Evolutionary conservation across 495 filamentous ascomycete species (phyloP).

Genomic region (Tuber brumale): DNA sequence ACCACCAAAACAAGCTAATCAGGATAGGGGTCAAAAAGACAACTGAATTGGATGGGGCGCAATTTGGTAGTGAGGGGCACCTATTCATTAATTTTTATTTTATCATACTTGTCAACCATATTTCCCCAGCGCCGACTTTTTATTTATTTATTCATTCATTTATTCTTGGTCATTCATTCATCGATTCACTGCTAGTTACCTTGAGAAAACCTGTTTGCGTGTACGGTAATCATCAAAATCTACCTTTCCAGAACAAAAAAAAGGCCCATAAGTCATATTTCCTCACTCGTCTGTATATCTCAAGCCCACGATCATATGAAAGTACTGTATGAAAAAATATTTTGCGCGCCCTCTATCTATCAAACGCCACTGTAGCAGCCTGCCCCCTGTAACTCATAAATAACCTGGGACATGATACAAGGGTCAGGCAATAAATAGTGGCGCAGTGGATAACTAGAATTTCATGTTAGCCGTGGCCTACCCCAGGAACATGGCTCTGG

Average conservation of each 20-base stretch:
- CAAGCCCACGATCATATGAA: not conserved
- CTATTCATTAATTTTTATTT: conserved; percentile 23
- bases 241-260: not conserved
- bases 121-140: not conserved
- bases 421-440: too few relatives aligned
- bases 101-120: conserved; percentile 14
- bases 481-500: too few relatives aligned
- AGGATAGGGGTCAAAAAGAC: not conserved
- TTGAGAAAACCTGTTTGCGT: not conserved
- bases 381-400: too few relatives aligned
- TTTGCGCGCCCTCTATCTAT: not conserved
- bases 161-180: not conserved
- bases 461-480: too few relatives aligned
- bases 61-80: conserved; percentile 8
- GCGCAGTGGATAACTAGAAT: too few relatives aligned
- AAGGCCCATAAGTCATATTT: not conserved
- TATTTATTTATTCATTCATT: not conserved
- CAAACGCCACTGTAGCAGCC: not conserved
- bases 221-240: not conserved
- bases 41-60: conserved; percentile 12
- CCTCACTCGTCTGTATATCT: not conserved
- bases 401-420: too few relatives aligned
- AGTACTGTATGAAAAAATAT: not conserved
- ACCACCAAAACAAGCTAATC: conserved; percentile 16
- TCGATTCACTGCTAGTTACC: not conserved